Percentiles rank a stretch among this genome's conserved stretches.
Conservation (phyloP, 148 eudicot species). For the Rhododendron henanense region DNA sequence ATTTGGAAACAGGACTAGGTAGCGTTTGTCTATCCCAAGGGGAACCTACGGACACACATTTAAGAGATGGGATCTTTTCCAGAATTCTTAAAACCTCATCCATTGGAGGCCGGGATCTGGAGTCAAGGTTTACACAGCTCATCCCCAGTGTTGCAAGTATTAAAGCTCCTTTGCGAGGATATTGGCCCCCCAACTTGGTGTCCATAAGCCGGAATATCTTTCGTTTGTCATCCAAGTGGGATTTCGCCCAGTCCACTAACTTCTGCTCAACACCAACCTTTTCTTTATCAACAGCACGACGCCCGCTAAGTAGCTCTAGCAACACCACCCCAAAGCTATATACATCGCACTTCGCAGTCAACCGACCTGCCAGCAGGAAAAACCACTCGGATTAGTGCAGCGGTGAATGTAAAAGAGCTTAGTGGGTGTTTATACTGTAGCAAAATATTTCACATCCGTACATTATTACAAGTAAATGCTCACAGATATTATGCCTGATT, state of each 20-base stretch:
- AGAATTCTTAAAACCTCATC: constrained; percentile 29
- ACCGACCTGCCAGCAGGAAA: constrained; percentile 27
- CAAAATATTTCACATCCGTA: not conserved
- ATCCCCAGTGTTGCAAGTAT: constrained; percentile 34
- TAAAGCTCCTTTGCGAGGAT: constrained; percentile 37
- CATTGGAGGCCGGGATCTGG: constrained; percentile 42
- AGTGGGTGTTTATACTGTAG: not conserved
- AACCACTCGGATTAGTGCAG: not conserved
- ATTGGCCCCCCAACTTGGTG: constrained; percentile 40
- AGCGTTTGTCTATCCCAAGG: not conserved
- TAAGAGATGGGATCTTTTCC: constrained; percentile 26
- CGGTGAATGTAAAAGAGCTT: not conserved
- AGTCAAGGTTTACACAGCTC: constrained; percentile 24
- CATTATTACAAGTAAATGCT: not conserved
- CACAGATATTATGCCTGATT: not conserved
- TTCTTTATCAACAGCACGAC: constrained; percentile 27
- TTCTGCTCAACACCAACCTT: constrained; percentile 29
- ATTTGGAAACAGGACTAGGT: constrained; percentile 6
- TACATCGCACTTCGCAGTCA: constrained; percentile 42
- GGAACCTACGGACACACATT: not conserved
- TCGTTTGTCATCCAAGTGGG: constrained; percentile 19
- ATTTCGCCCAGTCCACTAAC: constrained; percentile 37
- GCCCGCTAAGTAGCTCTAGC: constrained; percentile 46
- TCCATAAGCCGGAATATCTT: constrained; percentile 44
- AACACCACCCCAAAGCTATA: constrained; percentile 50